Evolutionary conservation across 2,329 filamentous ascomycete genomes (phyloP).

Genomic region (Huntiella moniliformis): DNA sequence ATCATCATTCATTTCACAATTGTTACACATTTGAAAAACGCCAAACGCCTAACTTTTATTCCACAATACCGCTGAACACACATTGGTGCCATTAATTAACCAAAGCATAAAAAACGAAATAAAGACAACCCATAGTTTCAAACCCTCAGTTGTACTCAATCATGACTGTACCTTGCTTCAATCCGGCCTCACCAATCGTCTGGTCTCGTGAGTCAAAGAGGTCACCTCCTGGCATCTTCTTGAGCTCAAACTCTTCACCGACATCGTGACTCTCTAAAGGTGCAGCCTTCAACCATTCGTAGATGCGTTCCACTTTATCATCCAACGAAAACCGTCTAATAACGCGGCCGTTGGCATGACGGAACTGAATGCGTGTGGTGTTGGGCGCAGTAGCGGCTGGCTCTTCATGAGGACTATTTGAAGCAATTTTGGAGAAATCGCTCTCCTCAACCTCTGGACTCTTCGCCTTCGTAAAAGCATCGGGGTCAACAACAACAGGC

Average conservation of each 20-base stretch:
- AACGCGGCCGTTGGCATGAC: slow-evolving; percentile 64
- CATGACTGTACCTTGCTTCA: slow-evolving; percentile 92
- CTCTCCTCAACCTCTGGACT: slow-evolving; percentile 22
- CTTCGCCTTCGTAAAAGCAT: slow-evolving; percentile 57
- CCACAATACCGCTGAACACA: too few relatives aligned
- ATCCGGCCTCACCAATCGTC: slow-evolving; percentile 60
- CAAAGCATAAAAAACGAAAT: background rate
- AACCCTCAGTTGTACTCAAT: slow-evolving; percentile 61
- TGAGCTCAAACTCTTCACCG: slow-evolving; percentile 68
- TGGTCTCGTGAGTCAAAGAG: slow-evolving; percentile 56
- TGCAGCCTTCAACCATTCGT: slow-evolving; percentile 89
- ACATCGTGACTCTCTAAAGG: slow-evolving; percentile 57
- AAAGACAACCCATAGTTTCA: background rate
- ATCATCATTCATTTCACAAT: background rate
- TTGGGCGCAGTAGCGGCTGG: slow-evolving; percentile 47
- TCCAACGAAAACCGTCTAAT: slow-evolving; percentile 66
- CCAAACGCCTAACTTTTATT: slow-evolving; percentile 1
- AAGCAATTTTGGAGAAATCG: slow-evolving; percentile 53
- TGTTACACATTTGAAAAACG: background rate
- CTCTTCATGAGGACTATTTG: slow-evolving; percentile 55
- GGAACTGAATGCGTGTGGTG: slow-evolving; percentile 78
- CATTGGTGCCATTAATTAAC: background rate
- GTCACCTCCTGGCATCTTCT: slow-evolving; percentile 66
- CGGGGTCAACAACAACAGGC: slow-evolving; percentile 51
- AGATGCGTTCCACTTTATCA: slow-evolving; percentile 67